Evolutionary conservation across 768 basidiomycete species (phyloP).

Genomic region (Rubroboletus satanas): DNA sequence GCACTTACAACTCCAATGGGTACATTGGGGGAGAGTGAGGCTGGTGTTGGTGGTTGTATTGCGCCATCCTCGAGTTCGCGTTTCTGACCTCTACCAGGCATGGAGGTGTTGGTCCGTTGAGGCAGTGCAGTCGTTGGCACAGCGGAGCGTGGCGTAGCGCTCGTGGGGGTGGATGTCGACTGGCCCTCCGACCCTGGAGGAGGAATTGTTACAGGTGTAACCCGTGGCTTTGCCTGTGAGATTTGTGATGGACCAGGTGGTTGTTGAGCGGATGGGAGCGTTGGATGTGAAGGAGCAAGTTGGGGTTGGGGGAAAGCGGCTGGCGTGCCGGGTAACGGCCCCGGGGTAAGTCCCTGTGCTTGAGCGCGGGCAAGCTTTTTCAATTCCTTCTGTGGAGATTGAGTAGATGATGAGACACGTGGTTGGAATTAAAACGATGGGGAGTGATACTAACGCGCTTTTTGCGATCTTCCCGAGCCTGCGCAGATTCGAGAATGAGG

Average conservation of each 20-base stretch:
- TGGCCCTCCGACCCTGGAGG: constrained; percentile 24
- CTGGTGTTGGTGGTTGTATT: constrained; percentile 22
- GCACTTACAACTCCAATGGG: constrained; percentile 41
- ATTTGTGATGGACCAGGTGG: constrained; percentile 15
- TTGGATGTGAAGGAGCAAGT: constrained; percentile 23
- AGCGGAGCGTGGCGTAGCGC: constrained; percentile 30
- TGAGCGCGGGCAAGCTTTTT: constrained; percentile 62
- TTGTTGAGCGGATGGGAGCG: constrained; percentile 22
- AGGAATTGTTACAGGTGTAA: constrained; percentile 33
- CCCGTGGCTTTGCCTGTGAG: constrained; percentile 26
- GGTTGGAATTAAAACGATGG: constrained; percentile 1
- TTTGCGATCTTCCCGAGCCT: constrained; percentile 74
- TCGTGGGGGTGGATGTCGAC: constrained; percentile 32
- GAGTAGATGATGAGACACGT: constrained; percentile 10
- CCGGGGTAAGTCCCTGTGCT: constrained; percentile 29
- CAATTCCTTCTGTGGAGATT: constrained; percentile 56
- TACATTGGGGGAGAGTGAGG: constrained; percentile 20
- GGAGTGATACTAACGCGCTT: constrained; percentile 53
- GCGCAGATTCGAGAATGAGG: constrained; percentile 63
- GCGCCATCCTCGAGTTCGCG: constrained; percentile 29
- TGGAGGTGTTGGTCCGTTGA: constrained; percentile 13
- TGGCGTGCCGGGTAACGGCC: constrained; percentile 22
- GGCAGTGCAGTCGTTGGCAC: constrained; percentile 24
- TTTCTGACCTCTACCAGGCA: constrained; percentile 31
- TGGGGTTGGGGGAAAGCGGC: constrained; percentile 35